These are phyloP conservation scores for Gymnopilus dilepis DNA, from an alignment of 768 basidiomycete species.

Conservation along the genomic window DNA sequence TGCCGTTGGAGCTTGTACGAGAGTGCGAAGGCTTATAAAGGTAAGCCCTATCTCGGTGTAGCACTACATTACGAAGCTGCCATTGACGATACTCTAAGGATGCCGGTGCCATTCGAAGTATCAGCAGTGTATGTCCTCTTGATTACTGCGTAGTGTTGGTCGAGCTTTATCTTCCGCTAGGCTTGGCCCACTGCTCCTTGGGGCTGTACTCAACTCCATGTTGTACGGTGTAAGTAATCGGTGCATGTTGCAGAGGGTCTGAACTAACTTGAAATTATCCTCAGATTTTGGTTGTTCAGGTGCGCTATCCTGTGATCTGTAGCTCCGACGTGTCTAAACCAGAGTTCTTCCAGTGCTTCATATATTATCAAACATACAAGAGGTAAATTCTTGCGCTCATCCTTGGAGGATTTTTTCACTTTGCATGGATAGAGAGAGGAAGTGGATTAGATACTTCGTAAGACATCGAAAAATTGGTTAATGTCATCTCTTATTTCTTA, in stretches of 20 bases:
- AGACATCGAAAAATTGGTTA: neutral
- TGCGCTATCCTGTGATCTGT: constrained; percentile 11
- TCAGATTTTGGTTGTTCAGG: constrained; percentile 37
- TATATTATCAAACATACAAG: constrained; percentile 42
- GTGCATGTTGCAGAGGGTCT: too few relatives aligned
- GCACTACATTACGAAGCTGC: too few relatives aligned
- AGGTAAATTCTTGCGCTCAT: constrained; percentile 24
- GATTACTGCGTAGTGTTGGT: neutral
- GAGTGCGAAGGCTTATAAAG: too few relatives aligned
- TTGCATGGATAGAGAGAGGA: constrained; percentile 30
- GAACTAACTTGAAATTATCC: neutral
- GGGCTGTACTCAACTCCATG: constrained; percentile 38
- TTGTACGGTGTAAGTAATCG: constrained; percentile 40
- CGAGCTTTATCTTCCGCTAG: neutral
- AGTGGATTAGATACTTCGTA: constrained; percentile 41
- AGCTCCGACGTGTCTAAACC: neutral
- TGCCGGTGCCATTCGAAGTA: too few relatives aligned
- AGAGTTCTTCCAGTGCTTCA: constrained; percentile 32
- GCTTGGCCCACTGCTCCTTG: constrained; percentile 21
- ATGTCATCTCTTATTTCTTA: neutral
- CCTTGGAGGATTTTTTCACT: neutral
- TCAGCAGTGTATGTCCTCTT: neutral
- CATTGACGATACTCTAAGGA: too few relatives aligned
- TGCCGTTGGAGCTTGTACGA: too few relatives aligned
- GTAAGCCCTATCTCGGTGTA: too few relatives aligned